Evolutionary conservation across 169 alveolate genomes (phyloP), one percentile per base, ranked within the genome.

Genomic region (Plasmodium malariae): DNA sequence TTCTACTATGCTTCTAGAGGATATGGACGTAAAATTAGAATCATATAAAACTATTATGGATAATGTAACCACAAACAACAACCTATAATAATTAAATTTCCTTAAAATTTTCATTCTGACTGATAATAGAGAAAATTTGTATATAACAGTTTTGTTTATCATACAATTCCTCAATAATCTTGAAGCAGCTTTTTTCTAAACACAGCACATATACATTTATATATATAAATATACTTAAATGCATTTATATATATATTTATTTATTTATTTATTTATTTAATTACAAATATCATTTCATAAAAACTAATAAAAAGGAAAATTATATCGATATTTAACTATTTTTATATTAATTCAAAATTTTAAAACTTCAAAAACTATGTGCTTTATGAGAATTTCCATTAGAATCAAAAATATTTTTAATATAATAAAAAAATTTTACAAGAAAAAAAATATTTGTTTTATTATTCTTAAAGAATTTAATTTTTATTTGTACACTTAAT

Each of bases 91-190:
- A 67, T 36, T 67, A 17, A 4, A 14, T 67, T 67, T 67, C 30
- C 36, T 14, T 67, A 55, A 67, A 67, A n/a, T 67, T 11, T 6
- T 30, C 74, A 67, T 67, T 28, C n/a, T 36, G 28, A 67, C 59
- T 4, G n/a, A 17, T 28, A 34, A 36, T 32, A 59, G 24, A 67
- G 17, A 37, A 21, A 36, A 30, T 7, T 63, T 63, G 12, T 19
- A 63, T 17, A 19, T 28, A 12, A 43, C 43, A 63, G 28, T 63
- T 63, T 26, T 63, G 21, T 28, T 63, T 32, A 28, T 63, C n/a
- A 37, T 32, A 36, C n/a, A 40, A 40, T 6, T 40, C n/a, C 51
- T 40, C 51, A 67, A 67, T 2, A 26, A n/a, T 32, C 14, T 17
- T 37, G 5, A 21, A 40, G 19, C 48, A 67, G 6, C n/a, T 26